Base-by-base conservation (phyloP, 768 basidiomycete species). In the Pisolithus tinctorius region DNA sequence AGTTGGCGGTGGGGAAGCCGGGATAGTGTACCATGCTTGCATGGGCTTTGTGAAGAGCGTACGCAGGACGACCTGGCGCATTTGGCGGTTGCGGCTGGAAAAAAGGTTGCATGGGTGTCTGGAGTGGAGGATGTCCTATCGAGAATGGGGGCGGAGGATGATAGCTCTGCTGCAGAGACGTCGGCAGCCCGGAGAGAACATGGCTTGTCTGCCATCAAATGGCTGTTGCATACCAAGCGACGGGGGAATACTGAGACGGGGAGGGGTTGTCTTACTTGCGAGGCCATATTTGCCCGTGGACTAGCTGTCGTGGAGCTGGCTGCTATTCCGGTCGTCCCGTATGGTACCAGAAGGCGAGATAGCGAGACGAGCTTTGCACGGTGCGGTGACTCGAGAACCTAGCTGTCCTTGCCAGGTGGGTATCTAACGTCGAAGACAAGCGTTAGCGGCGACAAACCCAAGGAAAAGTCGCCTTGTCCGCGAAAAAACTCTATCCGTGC, bases 101-200 rank as follows among this genome's bases (percentile, higher is more conserved):
- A 68, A 82, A 85, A 23, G 79, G 64, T 61, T 88, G 87, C 73
- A 88, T 81, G 42, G 86, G 87, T 4, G 85, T 87, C 62, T 85
- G 86, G 46, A 87, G 68, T 45, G 78, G 57, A 50, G 69, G 63
- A 38, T 53, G 74, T 51, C 59, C 67, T 55, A 73, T 66, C 31
- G 78, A 78, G 55, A 77, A 79, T 0, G 58, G 62, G 1, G 75
- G 64, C 1, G 75, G 64, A 0, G 83, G 79, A 55, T 79, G 81
- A 67, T 80, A 82, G 40, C 75, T 68, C 25, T 77, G 77, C 58
- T 80, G 80, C 23, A 84, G 56, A 47, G 78, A 71, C 0, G 84
- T 80, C 34, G 81, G 84, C 39, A 86, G 67, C 41, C 75, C 79
- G 86, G 84, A 6, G 86, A 86, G 64, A 74, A 87, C 57, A 84